Evolutionary conservation across 2,329 filamentous ascomycete genomes (phyloP).

Genomic region (Aspergillus sclerotialis): DNA sequence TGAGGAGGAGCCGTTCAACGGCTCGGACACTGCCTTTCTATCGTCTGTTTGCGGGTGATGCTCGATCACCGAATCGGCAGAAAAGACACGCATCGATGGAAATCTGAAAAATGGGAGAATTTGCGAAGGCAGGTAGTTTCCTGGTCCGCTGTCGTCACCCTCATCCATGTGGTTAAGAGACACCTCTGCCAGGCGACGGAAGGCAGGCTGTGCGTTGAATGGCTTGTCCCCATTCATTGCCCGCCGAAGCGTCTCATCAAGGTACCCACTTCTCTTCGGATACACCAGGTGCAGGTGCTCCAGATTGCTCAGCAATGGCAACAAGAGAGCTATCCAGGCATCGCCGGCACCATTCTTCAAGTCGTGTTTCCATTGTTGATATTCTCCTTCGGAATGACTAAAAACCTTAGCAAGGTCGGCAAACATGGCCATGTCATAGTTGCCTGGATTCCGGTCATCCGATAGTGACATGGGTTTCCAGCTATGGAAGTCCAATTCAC

Average conservation of each 20-base stretch:
- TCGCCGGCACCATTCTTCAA: slow-evolving; percentile 16
- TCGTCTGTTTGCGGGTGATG: slow-evolving; percentile 3
- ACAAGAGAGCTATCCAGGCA: slow-evolving; percentile 20
- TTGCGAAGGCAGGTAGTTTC: slow-evolving; percentile 10
- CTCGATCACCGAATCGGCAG: slow-evolving; percentile 20
- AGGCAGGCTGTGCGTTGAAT: slow-evolving; percentile 9
- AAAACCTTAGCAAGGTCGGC: slow-evolving; percentile 4
- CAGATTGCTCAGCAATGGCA: slow-evolving; percentile 19
- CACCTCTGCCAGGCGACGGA: slow-evolving; percentile 14
- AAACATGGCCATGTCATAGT: slow-evolving; percentile 7
- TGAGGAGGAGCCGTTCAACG: slow-evolving; percentile 6
- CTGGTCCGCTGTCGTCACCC: slow-evolving; percentile 4
- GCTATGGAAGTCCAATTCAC: slow-evolving; percentile 13
- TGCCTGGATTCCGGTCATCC: not conserved
- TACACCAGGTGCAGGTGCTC: slow-evolving; percentile 14
- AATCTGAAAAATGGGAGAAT: slow-evolving; percentile 19
- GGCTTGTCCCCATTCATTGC: slow-evolving; percentile 12
- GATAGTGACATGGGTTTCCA: slow-evolving; percentile 10
- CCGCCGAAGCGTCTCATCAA: slow-evolving; percentile 16
- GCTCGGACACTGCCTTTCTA: not conserved
- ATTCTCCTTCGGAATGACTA: slow-evolving; percentile 15
- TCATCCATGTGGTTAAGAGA: slow-evolving; percentile 10
- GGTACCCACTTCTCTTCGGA: slow-evolving; percentile 11
- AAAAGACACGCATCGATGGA: slow-evolving; percentile 15
- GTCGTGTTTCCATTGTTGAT: slow-evolving; percentile 14